Conservation (phyloP, 2,329 filamentous ascomycete species). For the Trichoderma sp. region DNA sequence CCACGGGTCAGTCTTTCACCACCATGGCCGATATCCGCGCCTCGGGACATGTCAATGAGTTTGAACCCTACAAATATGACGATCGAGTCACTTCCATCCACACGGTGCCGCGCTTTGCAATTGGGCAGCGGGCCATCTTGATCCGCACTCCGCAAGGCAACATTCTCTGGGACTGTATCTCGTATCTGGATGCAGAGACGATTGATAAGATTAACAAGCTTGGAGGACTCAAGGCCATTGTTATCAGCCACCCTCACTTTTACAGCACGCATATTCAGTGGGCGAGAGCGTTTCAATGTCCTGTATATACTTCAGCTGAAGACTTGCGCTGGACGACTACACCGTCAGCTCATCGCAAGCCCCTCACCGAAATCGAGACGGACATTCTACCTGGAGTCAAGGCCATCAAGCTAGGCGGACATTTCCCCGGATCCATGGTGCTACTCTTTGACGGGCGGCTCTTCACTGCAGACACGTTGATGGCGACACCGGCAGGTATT, state of each 20-base stretch:
- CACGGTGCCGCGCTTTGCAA: slow-evolving; percentile 63
- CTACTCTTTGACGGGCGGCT: slow-evolving; percentile 62
- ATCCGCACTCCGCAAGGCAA: slow-evolving; percentile 67
- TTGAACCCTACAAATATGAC: slow-evolving; percentile 49
- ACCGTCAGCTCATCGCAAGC: slow-evolving; percentile 45
- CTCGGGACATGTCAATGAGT: slow-evolving; percentile 53
- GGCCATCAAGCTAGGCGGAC: slow-evolving; percentile 72
- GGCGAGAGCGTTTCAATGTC: slow-evolving; percentile 67
- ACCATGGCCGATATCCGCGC: slow-evolving; percentile 46
- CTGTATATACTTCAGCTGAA: slow-evolving; percentile 66
- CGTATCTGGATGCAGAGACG: slow-evolving; percentile 67
- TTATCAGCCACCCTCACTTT: slow-evolving; percentile 80
- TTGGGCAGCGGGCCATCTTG: slow-evolving; percentile 73
- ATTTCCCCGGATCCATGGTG: slow-evolving; percentile 76
- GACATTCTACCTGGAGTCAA: slow-evolving; percentile 52
- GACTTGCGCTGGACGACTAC: slow-evolving; percentile 66
- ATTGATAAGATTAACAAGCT: slow-evolving; percentile 56
- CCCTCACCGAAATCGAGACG: slow-evolving; percentile 48
- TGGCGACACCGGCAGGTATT: slow-evolving; percentile 64
- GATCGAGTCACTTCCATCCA: slow-evolving; percentile 47
- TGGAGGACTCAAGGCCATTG: slow-evolving; percentile 70
- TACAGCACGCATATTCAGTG: slow-evolving; percentile 76
- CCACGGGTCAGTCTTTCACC: slow-evolving; percentile 61
- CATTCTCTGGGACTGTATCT: slow-evolving; percentile 77
- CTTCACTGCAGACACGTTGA: slow-evolving; percentile 76